Evolutionary conservation across 306 rosid genomes (phyloP), one percentile per base, ranked within the genome.

Genomic region (Rosa persica): DNA sequence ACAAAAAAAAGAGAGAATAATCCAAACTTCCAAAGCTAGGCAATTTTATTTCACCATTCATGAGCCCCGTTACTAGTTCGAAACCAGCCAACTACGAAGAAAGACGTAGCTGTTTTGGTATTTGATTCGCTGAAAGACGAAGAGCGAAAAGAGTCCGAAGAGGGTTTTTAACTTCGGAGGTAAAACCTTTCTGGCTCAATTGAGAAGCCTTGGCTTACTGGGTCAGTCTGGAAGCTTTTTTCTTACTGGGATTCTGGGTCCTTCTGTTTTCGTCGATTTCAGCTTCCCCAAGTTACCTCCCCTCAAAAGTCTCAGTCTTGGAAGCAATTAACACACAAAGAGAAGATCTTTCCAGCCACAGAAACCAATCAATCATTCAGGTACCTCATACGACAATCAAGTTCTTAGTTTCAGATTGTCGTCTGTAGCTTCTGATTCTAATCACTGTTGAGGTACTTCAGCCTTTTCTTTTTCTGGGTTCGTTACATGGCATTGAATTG

Each of bases 331-430:
- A 6, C 46, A 12, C 2, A 23, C 77, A 19, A 36, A 12, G 65
- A 34, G n/a, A 20, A 51, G n/a, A 72, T 52, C 17, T 5, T 34
- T 19, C 22, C 38, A 11, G 60, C 15, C 23, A 6, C 39, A 42
- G 11, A 74, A 74, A 75, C 66, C 69, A 44, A 44, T 36, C 43
- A 44, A 42, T 23, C n/a, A 43, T 25, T 75, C 55, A 76, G 79
- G 72, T 76, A 75, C 70, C 27, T 46, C 8, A 30, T 52, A 36
- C 23, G 72, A 22, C n/a, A 46, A 46, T 65, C 60, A 12, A 11
- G 4, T 68, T 43, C 0, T 15, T 42, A 67, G 72, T 40, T 67
- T 20, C 27, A 5, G 72, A 67, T 67, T 67, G 25, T 38, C 46
- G n/a, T 67, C 12, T 67, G 48, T 27, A 9, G 72, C 66, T 58